A percentile compares a stretch with the other conserved stretches of the same genome.
Conservation (phyloP, 2,329 filamentous ascomycete genomes). For the Colletotrichum musae region DNA sequence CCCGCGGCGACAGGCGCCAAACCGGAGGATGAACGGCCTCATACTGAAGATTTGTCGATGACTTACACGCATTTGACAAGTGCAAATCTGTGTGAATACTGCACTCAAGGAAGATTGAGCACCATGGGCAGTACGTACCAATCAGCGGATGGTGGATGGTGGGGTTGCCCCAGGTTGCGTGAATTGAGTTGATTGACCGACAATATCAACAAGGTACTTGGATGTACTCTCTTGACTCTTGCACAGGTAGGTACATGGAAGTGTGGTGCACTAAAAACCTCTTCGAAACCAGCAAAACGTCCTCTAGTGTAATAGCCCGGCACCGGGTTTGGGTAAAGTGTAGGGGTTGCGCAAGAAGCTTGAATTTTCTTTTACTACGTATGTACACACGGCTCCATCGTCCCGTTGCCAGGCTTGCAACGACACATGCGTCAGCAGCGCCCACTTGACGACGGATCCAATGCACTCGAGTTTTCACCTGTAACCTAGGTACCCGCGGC, state of each 20-base stretch:
- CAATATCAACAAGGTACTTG: neutral
- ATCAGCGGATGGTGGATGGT: too few relatives aligned
- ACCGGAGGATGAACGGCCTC: constrained; percentile 7
- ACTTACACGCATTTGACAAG: constrained; percentile 28
- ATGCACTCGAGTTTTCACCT: constrained; percentile 5
- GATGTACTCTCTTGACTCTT: neutral
- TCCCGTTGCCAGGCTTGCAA: neutral
- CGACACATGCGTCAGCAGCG: constrained; percentile 19
- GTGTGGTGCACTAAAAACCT: neutral
- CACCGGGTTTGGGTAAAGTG: neutral
- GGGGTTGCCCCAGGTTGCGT: neutral
- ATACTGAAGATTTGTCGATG: constrained; percentile 15
- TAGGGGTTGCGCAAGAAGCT: neutral
- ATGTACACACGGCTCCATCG: neutral
- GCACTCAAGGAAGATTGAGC: too few relatives aligned
- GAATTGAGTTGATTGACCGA: neutral
- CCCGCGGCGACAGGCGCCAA: constrained; percentile 15
- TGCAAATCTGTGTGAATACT: neutral
- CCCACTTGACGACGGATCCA: constrained; percentile 17
- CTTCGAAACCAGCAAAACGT: neutral
- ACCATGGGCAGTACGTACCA: too few relatives aligned
- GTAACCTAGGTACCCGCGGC: neutral
- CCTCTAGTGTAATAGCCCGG: neutral
- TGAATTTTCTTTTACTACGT: neutral
- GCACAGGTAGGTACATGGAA: neutral